Evolutionary conservation across 805 yeast species (phyloP), one percentile per base, ranked within the genome.

Genomic region (Blastobotrys chiropterorum): DNA sequence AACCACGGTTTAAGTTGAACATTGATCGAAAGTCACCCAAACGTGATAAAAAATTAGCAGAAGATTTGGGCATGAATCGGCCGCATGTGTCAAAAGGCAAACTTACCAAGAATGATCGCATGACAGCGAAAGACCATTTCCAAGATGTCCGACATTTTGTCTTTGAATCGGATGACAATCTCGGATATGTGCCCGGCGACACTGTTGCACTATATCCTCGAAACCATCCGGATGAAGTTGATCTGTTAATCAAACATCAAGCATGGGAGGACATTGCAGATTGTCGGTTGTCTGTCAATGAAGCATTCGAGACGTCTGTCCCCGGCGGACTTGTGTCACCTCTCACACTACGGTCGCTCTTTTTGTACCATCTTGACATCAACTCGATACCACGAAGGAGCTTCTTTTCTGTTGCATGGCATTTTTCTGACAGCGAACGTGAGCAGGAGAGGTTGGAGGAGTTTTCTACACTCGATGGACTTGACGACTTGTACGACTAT

Each of bases 401-500:
- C 20, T 92, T 94, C 60, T 94, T 94, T 66, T 76, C 78, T 63
- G 67, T 78, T 17, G 74, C 82, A 3, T 82, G 86, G 79, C 89
- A 85, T 62, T 94, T 90, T 69, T 82, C 87, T 3, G 71, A 75
- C 16, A 94, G 86, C 52, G 79, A 78, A 51, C 73, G 92, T 52
- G 97, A 92, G 60, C 70, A 73, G 38, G 94, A 83, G 48, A 86
- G 88, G 61, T 72, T 94, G 45, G 70, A 71, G 48, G 97, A 94
- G 59, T 86, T 94, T 60, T 72, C 78, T 14, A 71, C 77, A 7
- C 74, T 82, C 47, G 84, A 84, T 44, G 89, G 86, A 48, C 78
- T 85, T 49, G 90, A 92, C 63, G 96, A 87, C 50, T 68, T 90
- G 44, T 92, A 82, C 65, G 83, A 92, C 66, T 94, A 94, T 67